phyloP scores from a whole-genome alignment of 345 rosid genomes.

The Eucalyptus pauciflora region DNA sequence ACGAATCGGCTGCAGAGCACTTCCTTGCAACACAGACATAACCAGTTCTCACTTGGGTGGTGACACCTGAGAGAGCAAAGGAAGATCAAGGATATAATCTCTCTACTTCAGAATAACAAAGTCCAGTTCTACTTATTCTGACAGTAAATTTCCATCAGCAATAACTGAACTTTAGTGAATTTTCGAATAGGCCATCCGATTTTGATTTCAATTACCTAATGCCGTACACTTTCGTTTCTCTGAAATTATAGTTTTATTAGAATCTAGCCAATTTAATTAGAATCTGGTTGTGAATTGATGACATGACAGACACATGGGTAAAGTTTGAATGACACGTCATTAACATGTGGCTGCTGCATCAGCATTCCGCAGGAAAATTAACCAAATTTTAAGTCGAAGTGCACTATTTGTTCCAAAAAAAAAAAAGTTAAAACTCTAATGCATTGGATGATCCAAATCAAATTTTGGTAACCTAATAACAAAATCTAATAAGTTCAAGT shows the following conservation, averaged over 20 bases:
- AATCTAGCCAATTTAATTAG: neutral
- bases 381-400: neutral
- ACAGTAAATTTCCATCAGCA: neutral
- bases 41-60: conserved; percentile 77
- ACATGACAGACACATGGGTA: neutral
- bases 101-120: neutral
- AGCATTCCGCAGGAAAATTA: neutral
- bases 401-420: neutral
- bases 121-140: neutral
- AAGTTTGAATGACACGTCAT: neutral
- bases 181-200: neutral
- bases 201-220: neutral
- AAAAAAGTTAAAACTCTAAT: neutral
- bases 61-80: conserved; percentile 36
- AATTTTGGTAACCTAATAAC: neutral
- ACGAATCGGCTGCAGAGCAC: conserved; percentile 88
- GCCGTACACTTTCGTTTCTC: neutral
- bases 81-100: neutral
- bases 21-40: conserved; percentile 75
- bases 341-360: neutral
- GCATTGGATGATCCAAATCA: neutral
- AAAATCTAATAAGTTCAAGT: neutral
- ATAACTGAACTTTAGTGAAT: neutral
- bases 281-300: neutral
- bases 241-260: neutral